Base-by-base conservation (phyloP, 1,284 basidiomycete species). In the Moniliophthora roreri region DNA sequence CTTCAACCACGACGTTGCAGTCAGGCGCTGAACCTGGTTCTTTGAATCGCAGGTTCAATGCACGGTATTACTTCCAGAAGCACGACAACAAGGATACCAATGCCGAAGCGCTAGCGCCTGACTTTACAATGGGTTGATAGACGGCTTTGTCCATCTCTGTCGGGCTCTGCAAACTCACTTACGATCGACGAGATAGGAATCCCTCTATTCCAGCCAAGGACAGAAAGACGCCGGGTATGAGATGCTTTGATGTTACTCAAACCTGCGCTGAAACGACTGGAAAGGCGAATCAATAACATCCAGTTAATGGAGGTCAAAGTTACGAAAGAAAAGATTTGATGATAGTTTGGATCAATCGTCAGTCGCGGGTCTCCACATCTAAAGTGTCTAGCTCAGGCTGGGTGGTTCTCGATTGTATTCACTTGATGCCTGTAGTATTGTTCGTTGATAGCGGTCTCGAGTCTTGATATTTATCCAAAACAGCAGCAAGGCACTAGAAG, bases 81-180 rank as follows among this genome's bases (percentile, higher is more conserved):
- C 28, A 9, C n/a, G 23, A 41, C 5, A 4, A 41, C 40, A 11
- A 10, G 11, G 18, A 10, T 8, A 11, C 11, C 16, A 41, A 23
- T 21, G 26, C 24, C 6, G 24, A n/a, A 7, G 13, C 11, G 10
- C 16, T 3, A 18, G 28, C n/a, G 11, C 28, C 24, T 46, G 6
- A 4, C 11, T 46, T 5, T 46, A 46, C 44, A 46, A 46, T 46
- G 44, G 44, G n/a, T 46, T 15, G 13, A 46, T 7, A 26, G 44
- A n/a, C 44, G n/a, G 41, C 41, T n/a, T 21, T 9, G 11, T n/a
- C n/a, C n/a, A n/a, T n/a, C n/a, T 11, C 7, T 11, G 6, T 32
- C 41, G 4, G 20, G 10, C 4, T n/a, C 23, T 1, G 28, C 3
- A 5, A 23, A 23, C 4, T 21, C 20, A 44, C 6, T 9, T 26